Percentiles rank a stretch among this genome's conserved stretches.
Conservation (phyloP, 2,329 filamentous ascomycete species). For the Coniochaeta sp. region DNA sequence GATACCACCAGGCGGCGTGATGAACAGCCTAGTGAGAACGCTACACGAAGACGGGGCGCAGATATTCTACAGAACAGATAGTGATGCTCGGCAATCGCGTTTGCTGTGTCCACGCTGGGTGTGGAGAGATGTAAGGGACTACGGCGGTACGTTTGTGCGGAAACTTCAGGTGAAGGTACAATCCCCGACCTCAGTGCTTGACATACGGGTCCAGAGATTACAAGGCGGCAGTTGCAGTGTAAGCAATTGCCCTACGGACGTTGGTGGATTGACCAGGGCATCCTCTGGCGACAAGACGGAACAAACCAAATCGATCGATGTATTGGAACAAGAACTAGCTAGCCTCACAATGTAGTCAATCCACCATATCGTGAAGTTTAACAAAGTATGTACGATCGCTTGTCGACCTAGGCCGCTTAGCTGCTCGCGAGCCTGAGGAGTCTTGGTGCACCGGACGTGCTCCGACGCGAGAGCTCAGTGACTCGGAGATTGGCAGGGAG, state of each 20-base stretch:
- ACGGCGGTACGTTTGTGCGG: not conserved
- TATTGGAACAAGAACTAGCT: not conserved
- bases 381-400: too few species aligned
- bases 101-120: not conserved
- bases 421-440: too few species aligned
- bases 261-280: not conserved
- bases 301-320: not conserved
- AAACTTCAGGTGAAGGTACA: not conserved
- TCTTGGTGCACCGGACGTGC: too few species aligned
- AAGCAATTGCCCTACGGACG: not conserved
- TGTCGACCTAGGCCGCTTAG: too few species aligned
- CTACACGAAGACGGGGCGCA: not conserved
- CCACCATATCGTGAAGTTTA: too few species aligned
- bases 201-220: not conserved
- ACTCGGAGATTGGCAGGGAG: too few species aligned
- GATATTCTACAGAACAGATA: not conserved
- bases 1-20: not conserved
- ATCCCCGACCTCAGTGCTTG: not conserved
- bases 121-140: not conserved
- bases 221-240: not conserved
- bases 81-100: not conserved
- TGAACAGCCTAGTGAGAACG: not conserved
- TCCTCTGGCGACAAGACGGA: not conserved
- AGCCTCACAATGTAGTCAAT: too few species aligned
- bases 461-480: too few species aligned